A percentile compares a stretch with the other conserved stretches of the same genome.
Evolutionary conservation across 352 stramenopile species (phyloP).

Genomic region (Phytopythium cucurbitacearum): DNA sequence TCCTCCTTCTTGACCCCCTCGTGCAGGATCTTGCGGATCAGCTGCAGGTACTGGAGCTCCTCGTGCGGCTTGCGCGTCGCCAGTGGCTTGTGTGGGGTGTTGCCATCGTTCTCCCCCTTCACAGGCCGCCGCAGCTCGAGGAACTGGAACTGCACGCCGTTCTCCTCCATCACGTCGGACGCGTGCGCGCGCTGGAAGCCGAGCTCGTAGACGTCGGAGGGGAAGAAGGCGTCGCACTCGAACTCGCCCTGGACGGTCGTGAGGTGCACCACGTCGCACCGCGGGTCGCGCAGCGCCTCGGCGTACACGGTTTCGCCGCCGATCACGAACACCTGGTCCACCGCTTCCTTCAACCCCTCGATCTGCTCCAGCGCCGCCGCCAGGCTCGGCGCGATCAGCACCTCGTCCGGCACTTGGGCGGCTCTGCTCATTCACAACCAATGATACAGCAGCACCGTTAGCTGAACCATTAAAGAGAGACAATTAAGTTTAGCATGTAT

Average conservation of each 20-base stretch:
- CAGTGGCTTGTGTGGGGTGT: not conserved
- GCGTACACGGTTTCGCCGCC: constrained; percentile 94
- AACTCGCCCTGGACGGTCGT: constrained; percentile 85
- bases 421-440: constrained; percentile 5
- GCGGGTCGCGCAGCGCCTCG: constrained; percentile 83
- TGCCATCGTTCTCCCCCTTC: constrained; percentile 6
- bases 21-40: constrained; percentile 96
- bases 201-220: constrained; percentile 55
- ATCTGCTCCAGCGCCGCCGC: constrained; percentile 89
- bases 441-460: too few relatives aligned
- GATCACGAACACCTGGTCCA: constrained; percentile 97
- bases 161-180: constrained; percentile 69
- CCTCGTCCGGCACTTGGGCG: constrained; percentile 53
- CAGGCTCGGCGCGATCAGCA: constrained; percentile 87
- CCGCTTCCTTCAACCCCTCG: constrained; percentile 45
- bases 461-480: too few relatives aligned
- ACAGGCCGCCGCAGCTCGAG: constrained; percentile 45
- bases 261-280: constrained; percentile 87
- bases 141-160: constrained; percentile 77
- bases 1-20: constrained; percentile 93
- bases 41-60: constrained; percentile 83
- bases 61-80: constrained; percentile 26
- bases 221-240: constrained; percentile 94
- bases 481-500: too few relatives aligned
- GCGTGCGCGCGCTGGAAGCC: constrained; percentile 40